Conservation (phyloP, 257 asterid species). For the Nicotiana noctiflora region DNA sequence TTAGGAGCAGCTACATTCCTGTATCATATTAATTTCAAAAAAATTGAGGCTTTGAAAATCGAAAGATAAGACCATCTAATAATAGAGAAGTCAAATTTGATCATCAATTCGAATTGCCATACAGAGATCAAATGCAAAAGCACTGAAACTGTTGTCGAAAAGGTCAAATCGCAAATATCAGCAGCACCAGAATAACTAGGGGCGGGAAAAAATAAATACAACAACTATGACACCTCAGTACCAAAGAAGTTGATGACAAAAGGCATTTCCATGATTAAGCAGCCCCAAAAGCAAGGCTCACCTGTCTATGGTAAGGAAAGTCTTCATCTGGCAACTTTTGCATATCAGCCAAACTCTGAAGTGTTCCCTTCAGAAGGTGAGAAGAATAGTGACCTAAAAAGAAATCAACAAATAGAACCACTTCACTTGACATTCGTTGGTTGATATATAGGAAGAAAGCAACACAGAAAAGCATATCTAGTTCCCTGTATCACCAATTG, state of each 20-base stretch:
- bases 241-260: not conserved
- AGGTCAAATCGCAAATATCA: not conserved
- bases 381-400: constrained; percentile 61
- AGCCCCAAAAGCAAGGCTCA: constrained; percentile 16
- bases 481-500: not conserved
- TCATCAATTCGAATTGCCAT: not conserved
- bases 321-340: constrained; percentile 76
- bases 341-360: constrained; percentile 66
- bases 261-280: not conserved
- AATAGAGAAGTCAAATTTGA: no score
- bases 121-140: not conserved
- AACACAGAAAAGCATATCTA: not conserved
- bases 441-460: not conserved
- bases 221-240: not conserved
- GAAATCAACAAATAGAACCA: not conserved
- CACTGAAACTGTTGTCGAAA: not conserved
- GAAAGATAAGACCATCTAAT: not conserved
- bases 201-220: not conserved
- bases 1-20: not conserved
- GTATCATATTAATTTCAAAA: not conserved
- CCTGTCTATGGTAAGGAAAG: constrained; percentile 75
- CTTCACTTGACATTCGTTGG: not conserved
- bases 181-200: not conserved
- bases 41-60: not conserved
- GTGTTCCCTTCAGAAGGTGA: constrained; percentile 49